Evolutionary conservation across 1,139 yeast species (phyloP).

Genomic region (Blastobotrys indianensis): DNA sequence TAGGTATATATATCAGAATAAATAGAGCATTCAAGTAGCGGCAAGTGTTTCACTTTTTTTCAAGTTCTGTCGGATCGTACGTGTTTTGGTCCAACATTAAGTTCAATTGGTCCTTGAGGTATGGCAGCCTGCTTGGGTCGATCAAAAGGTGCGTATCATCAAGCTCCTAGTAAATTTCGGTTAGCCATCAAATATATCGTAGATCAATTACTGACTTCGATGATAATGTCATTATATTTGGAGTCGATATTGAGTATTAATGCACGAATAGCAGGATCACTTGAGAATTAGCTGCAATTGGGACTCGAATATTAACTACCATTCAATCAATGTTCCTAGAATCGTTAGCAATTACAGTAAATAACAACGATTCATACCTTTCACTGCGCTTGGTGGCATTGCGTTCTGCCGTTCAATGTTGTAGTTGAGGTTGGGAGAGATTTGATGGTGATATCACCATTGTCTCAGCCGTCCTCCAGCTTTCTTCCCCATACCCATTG

Average conservation of each 20-base stretch:
- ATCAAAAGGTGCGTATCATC: conserved; percentile 87
- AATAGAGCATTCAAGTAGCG: not conserved
- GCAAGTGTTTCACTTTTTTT: conserved; percentile 10
- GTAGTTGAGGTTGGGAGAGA: not conserved
- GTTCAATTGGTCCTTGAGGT: conserved; percentile 71
- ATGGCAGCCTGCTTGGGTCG: conserved; percentile 67
- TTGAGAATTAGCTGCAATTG: conserved; percentile 16
- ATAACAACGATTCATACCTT: conserved; percentile 16
- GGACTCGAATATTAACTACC: conserved; percentile 20
- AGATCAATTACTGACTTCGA: conserved; percentile 37
- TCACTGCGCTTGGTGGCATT: conserved; percentile 26
- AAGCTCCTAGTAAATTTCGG: conserved; percentile 50
- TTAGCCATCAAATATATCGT: not conserved
- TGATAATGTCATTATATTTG: conserved; percentile 63
- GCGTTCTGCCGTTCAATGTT: not conserved
- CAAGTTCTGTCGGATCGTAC: conserved; percentile 78
- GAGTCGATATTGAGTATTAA: conserved; percentile 76
- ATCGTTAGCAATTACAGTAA: no score
- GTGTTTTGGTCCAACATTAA: conserved; percentile 71
- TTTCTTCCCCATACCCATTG: not conserved
- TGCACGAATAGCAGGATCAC: conserved; percentile 92
- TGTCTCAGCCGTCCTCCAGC: not conserved
- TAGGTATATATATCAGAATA: not conserved
- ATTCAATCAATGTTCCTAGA: conserved; percentile 30
- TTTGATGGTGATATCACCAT: not conserved